Conservation (phyloP, 1,284 basidiomycete genomes). For the Sphagnurus paluster region DNA sequence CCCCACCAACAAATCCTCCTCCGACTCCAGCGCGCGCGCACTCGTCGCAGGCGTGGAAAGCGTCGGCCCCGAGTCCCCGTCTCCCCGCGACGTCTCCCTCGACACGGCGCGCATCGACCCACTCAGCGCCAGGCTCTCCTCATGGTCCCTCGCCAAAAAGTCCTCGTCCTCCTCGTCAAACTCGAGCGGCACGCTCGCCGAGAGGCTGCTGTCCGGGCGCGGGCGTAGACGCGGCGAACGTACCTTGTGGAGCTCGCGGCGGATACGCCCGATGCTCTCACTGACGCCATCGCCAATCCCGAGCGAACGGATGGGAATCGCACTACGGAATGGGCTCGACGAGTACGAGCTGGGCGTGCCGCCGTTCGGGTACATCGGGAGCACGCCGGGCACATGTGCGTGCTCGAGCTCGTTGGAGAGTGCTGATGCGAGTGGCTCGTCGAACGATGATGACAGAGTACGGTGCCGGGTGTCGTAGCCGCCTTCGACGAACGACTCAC, state of each 20-base stretch:
- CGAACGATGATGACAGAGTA: constrained; percentile 57
- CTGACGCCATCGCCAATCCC: constrained; percentile 60
- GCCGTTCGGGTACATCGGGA: constrained; percentile 52
- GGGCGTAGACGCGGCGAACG: constrained; percentile 30
- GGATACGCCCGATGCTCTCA: constrained; percentile 53
- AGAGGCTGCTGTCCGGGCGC: constrained; percentile 26
- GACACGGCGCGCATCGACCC: constrained; percentile 21
- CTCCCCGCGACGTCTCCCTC: constrained; percentile 30
- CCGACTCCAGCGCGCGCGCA: constrained; percentile 26
- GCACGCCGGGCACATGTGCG: constrained; percentile 47
- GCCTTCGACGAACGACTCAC: constrained; percentile 57
- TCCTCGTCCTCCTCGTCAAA: constrained; percentile 76
- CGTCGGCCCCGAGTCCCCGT: constrained; percentile 25
- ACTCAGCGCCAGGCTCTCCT: not conserved
- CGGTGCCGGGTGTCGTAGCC: constrained; percentile 41
- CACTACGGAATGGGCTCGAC: constrained; percentile 41
- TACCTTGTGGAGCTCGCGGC: constrained; percentile 51
- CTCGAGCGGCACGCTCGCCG: constrained; percentile 52
- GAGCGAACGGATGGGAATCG: constrained; percentile 58
- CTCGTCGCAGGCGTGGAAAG: constrained; percentile 41
- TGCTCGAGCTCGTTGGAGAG: constrained; percentile 66
- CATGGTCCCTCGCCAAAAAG: constrained; percentile 34
- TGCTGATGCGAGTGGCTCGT: constrained; percentile 75
- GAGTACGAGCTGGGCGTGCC: constrained; percentile 47
- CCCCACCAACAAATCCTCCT: not conserved